phyloP scores from a whole-genome alignment of 2,329 filamentous ascomycete species.

The Penicillium sp. region DNA sequence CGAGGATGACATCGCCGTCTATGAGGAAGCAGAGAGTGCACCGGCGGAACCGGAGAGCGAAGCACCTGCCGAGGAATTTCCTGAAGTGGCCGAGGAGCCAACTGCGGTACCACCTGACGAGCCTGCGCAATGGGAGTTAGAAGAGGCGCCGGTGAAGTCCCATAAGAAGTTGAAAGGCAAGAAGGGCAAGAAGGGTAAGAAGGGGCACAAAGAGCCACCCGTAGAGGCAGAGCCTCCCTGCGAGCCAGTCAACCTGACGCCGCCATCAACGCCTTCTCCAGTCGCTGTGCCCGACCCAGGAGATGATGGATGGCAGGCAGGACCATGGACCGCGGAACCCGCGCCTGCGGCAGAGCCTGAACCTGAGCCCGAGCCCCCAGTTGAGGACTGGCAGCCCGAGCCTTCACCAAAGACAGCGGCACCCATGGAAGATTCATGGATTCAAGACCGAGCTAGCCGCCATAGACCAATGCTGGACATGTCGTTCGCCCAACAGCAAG shows the following conservation, averaged over 20 bases:
- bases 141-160: not conserved
- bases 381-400: not conserved
- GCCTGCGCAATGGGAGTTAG: not conserved
- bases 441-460: constrained; percentile 3
- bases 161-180: constrained; percentile 28
- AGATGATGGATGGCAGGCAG: not conserved
- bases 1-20: not conserved
- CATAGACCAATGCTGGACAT: constrained; percentile 35
- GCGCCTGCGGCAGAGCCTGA: not conserved
- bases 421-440: constrained; percentile 6
- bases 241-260: constrained; percentile 33
- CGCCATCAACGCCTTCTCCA: constrained; percentile 42
- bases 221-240: constrained; percentile 25
- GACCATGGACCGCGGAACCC: not conserved
- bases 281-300: constrained; percentile 14
- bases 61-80: not conserved
- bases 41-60: not conserved
- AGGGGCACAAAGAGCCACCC: constrained; percentile 20
- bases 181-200: constrained; percentile 33
- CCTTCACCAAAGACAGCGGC: not conserved
- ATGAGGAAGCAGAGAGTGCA: constrained; percentile 1
- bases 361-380: constrained; percentile 1
- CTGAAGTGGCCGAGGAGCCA: constrained; percentile 3
- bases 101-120: not conserved
- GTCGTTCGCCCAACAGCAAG: constrained; percentile 39